Base-by-base conservation (phyloP, 164 flowering plant species). In the Vitis rotundifolia region DNA sequence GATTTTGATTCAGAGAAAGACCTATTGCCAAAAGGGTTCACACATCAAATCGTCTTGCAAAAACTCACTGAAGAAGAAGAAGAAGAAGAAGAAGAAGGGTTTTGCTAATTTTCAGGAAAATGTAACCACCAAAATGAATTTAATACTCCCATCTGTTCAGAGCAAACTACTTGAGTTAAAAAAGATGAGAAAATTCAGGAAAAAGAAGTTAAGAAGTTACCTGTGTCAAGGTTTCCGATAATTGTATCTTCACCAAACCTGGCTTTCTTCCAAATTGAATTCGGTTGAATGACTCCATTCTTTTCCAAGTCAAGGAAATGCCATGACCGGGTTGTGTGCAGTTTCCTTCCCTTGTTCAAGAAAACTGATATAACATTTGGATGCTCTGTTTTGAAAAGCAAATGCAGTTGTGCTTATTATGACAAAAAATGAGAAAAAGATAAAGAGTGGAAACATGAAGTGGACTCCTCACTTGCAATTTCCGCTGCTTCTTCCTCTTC, bases 291-390 rank as follows among this genome's bases (percentile, higher is more conserved):
- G 14, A 10, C 29, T 1, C 84, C 87, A 65, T 79, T 55, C 8
- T 47, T 71, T 68, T 87, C 91, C 0, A 87, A 51, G 68, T 84
- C 85, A 49, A 89, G 67, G 65, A 91, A 90, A 2, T 76, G 77
- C 94, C 94, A 91, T 28, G 93, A 82, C 14, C 80, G 69, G 5
- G 97, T 89, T 8, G 97, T 91, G 66, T 88, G 94, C 49, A 89
- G 57, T 51, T 82, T 71, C 16, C 76, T 81, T 55, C 73, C 84
- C 19, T 71, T 70, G 81, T 84, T 81, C 64, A 53, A 44, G 77
- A 91, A 83, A 12, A 91, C 86, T 11, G 97, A 89, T 22, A 86
- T 66, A 9, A 91, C 94, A 13, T 75, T 75, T 12, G 94, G 94
- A 44, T 82, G 76, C 70, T 83, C 97, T 91, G 78, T 70, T 64